Evolutionary conservation across 1,284 basidiomycete species (phyloP).

Genomic region (Ustilago shanxiensis): DNA sequence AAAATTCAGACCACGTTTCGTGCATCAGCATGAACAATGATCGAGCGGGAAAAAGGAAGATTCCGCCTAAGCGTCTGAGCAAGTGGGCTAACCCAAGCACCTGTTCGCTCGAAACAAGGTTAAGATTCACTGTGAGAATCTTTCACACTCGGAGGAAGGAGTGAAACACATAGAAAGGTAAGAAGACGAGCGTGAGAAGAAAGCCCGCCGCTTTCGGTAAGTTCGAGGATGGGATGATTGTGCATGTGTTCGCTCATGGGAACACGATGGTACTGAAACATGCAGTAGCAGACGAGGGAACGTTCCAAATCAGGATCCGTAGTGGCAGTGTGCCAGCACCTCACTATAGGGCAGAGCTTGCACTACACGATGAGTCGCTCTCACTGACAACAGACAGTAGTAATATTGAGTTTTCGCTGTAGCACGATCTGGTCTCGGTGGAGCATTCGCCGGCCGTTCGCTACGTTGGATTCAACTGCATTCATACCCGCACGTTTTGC

Average conservation of each 20-base stretch:
- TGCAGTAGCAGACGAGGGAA: background rate
- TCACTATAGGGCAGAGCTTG: background rate
- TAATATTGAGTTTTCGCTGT: background rate
- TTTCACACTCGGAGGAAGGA: background rate
- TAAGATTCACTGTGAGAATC: background rate
- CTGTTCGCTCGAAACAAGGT: background rate
- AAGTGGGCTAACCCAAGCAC: background rate
- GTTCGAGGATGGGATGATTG: background rate
- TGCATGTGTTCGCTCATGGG: constrained; percentile 10
- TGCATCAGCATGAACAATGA: background rate
- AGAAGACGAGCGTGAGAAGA: constrained; percentile 5
- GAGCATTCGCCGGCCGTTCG: background rate
- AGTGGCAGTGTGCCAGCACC: background rate
- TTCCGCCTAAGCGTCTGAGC: background rate
- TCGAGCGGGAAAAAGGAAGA: background rate
- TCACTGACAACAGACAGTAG: background rate
- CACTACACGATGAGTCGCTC: background rate
- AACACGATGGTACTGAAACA: background rate
- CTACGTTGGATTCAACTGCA: background rate
- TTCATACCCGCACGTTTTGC: no score
- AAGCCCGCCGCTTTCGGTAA: constrained; percentile 5
- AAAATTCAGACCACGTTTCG: background rate
- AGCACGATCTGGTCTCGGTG: background rate
- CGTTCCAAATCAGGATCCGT: background rate
- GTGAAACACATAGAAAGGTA: constrained; percentile 6